Conservation (phyloP, 768 basidiomycete genomes). For the Punctularia strigosozonata region DNA sequence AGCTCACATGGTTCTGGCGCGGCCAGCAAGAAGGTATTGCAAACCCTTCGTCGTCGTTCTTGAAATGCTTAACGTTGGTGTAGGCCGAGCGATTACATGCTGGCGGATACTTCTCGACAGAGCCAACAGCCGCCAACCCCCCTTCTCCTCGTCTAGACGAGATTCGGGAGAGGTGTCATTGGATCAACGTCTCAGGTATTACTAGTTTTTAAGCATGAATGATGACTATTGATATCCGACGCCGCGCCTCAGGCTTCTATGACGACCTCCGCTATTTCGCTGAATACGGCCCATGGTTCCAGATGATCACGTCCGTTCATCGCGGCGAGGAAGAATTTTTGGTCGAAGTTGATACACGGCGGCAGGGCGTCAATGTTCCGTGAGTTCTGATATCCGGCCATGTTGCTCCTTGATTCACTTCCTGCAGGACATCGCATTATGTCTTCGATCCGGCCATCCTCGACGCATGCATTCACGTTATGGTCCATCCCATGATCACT, state of each 20-base stretch:
- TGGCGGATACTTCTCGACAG: constrained; percentile 3
- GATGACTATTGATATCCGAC: not conserved
- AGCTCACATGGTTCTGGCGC: not conserved
- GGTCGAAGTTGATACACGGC: not conserved
- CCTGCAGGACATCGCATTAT: constrained; percentile 12
- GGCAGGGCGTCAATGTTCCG: not conserved
- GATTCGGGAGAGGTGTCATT: not conserved
- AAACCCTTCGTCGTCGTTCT: not conserved
- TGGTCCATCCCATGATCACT: constrained; percentile 12
- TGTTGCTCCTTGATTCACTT: not conserved
- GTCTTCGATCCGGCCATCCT: constrained; percentile 24
- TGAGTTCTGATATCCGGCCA: not conserved
- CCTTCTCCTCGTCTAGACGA: not conserved
- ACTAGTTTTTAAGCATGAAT: too few species aligned
- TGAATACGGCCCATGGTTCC: too few species aligned
- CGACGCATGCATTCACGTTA: constrained; percentile 23
- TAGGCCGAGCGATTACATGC: not conserved
- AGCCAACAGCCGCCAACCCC: constrained; percentile 4
- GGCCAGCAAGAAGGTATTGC: not conserved
- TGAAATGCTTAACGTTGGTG: not conserved
- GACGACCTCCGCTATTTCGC: too few species aligned
- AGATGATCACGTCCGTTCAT: too few species aligned
- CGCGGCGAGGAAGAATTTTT: not conserved
- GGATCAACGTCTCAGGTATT: too few species aligned
- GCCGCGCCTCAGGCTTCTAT: constrained; percentile 15